A percentile compares a stretch with the other conserved stretches of the same genome.
Conservation (phyloP, 2,329 filamentous ascomycete genomes). For the Alternaria gaisen region DNA sequence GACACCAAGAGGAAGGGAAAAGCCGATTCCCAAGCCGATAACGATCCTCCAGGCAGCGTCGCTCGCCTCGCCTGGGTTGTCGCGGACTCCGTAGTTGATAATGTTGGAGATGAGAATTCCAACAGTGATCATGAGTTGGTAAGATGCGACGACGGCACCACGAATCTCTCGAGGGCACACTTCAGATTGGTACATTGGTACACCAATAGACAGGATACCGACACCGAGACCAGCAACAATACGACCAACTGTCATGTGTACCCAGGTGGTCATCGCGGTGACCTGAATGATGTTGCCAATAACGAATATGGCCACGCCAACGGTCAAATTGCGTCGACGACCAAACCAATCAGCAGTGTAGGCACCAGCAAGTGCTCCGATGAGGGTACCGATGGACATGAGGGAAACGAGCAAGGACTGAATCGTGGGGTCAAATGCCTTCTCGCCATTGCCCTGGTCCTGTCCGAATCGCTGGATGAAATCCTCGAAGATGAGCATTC, state of each 20-base stretch:
- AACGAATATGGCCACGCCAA: constrained; percentile 56
- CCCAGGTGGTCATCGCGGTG: constrained; percentile 52
- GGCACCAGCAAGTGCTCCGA: constrained; percentile 53
- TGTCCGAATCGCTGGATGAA: constrained; percentile 67
- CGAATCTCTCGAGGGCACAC: constrained; percentile 69
- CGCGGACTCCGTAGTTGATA: constrained; percentile 53
- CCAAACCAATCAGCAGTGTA: constrained; percentile 64
- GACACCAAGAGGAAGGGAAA: constrained; percentile 43
- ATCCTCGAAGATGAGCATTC: constrained; percentile 57
- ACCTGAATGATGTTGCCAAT: constrained; percentile 57
- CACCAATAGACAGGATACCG: constrained; percentile 62
- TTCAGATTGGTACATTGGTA: constrained; percentile 74
- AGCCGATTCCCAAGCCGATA: constrained; percentile 45
- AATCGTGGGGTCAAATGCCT: constrained; percentile 52
- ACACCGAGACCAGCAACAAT: constrained; percentile 56
- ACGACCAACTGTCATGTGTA: constrained; percentile 60
- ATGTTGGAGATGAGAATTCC: constrained; percentile 50
- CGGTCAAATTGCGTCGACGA: constrained; percentile 58
- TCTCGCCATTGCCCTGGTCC: constrained; percentile 51
- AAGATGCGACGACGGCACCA: constrained; percentile 66
- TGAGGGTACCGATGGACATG: constrained; percentile 53
- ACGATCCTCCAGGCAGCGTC: constrained; percentile 49
- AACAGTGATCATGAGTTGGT: constrained; percentile 58
- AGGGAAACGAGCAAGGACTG: constrained; percentile 53
- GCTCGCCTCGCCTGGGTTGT: constrained; percentile 50